phyloP scores from a whole-genome alignment of 2,329 filamentous ascomycete genomes.

The Xylariaceae sp. region DNA sequence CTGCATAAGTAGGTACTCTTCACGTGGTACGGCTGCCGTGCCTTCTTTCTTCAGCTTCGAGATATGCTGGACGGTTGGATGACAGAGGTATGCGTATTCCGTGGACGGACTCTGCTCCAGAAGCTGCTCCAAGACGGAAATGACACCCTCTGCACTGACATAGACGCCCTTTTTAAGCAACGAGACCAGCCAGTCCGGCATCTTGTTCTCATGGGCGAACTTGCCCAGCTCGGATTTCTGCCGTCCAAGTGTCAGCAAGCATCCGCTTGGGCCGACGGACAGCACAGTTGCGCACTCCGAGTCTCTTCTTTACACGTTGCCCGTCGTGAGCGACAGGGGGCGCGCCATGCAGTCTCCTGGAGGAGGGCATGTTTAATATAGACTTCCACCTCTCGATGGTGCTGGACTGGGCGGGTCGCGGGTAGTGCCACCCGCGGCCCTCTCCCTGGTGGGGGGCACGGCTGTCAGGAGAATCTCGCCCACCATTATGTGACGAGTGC shows the following conservation, averaged over 20 bases:
- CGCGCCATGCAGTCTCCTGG: no score
- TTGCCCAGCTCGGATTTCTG: slow-evolving; percentile 60
- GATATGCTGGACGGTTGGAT: slow-evolving; percentile 67
- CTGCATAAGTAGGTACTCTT: not conserved
- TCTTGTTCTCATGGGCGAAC: slow-evolving; percentile 64
- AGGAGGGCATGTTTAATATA: slow-evolving; percentile 22
- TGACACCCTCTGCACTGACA: slow-evolving; percentile 49
- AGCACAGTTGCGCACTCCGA: not conserved
- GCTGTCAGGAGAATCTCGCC: not conserved
- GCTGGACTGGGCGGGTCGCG: not conserved
- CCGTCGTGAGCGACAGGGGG: no score
- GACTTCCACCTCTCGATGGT: slow-evolving; percentile 20
- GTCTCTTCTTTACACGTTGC: not conserved
- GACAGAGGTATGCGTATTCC: slow-evolving; percentile 70
- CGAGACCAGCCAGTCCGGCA: slow-evolving; percentile 61
- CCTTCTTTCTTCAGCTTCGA: slow-evolving; percentile 74
- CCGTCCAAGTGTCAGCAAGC: no score
- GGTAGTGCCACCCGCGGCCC: not conserved
- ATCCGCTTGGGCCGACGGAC: slow-evolving; percentile 8
- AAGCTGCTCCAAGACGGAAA: slow-evolving; percentile 55
- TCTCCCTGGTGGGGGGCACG: not conserved
- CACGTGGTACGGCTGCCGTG: slow-evolving; percentile 15
- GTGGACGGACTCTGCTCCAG: slow-evolving; percentile 58
- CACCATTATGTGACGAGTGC: no score
- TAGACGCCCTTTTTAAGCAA: slow-evolving; percentile 55